Evolutionary conservation across 2,329 filamentous ascomycete species (phyloP).

Genomic region (Alternaria sp.): DNA sequence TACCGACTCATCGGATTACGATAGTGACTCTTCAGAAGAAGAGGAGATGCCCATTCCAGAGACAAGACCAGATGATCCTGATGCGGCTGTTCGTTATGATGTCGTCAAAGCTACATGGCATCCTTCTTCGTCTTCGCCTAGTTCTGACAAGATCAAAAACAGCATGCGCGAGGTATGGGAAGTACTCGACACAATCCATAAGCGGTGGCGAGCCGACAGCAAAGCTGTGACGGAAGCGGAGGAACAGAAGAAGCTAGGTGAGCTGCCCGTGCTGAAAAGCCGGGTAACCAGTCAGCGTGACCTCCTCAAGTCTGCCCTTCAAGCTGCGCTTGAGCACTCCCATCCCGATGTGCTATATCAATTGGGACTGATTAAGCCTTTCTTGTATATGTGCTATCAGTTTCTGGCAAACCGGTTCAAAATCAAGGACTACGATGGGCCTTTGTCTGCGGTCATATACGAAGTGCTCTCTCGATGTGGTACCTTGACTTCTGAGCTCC

Average conservation of each 20-base stretch:
- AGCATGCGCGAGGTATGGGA: constrained; percentile 66
- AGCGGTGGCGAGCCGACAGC: constrained; percentile 66
- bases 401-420: constrained; percentile 57
- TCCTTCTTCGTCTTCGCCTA: constrained; percentile 58
- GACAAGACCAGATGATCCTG: constrained; percentile 59
- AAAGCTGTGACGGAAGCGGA: constrained; percentile 64
- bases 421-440: constrained; percentile 53
- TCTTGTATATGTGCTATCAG: constrained; percentile 56
- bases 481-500: constrained; percentile 65
- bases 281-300: constrained; percentile 65
- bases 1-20: constrained; percentile 57
- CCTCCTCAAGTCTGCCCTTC: constrained; percentile 60
- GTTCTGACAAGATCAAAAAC: constrained; percentile 60
- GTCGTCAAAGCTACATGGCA: constrained; percentile 68
- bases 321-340: constrained; percentile 54
- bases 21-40: constrained; percentile 60
- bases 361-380: constrained; percentile 46
- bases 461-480: constrained; percentile 67
- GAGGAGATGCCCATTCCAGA: constrained; percentile 62
- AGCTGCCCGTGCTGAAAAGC: constrained; percentile 62
- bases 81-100: constrained; percentile 64
- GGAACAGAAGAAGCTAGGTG: constrained; percentile 61
- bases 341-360: constrained; percentile 55
- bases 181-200: constrained; percentile 64
- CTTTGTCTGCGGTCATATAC: constrained; percentile 51